Conservation (phyloP, 2,329 filamentous ascomycete genomes). For the Neoscytalidium dimidiatum region DNA sequence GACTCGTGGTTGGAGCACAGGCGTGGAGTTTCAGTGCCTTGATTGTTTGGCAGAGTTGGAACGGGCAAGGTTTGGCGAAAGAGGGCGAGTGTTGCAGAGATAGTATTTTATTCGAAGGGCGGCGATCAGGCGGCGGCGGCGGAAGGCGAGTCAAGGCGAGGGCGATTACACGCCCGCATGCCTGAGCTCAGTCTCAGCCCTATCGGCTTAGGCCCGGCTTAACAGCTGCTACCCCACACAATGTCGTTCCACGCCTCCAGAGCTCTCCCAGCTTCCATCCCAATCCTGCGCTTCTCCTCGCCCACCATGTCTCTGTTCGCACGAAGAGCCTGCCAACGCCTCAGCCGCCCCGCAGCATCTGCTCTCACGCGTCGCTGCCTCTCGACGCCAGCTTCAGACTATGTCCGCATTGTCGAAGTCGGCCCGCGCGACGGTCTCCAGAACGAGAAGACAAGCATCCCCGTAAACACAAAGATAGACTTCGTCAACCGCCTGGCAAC, state of each 20-base stretch:
- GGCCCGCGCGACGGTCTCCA: slow-evolving; percentile 62
- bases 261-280: slow-evolving; percentile 8
- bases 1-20: too few species aligned
- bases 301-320: slow-evolving; percentile 6
- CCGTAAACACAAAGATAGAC: slow-evolving; percentile 73
- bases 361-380: not conserved
- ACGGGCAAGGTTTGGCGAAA: too few species aligned
- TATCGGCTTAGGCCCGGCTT: slow-evolving; percentile 17
- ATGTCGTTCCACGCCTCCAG: slow-evolving; percentile 16
- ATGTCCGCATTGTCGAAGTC: slow-evolving; percentile 66
- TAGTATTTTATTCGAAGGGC: not conserved
- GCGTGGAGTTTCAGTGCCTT: not conserved
- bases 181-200: too few species aligned
- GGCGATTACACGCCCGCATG: too few species aligned
- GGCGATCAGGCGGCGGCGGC: slow-evolving; percentile 11
- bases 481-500: slow-evolving; percentile 68
- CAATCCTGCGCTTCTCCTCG: not conserved
- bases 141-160: slow-evolving; percentile 11
- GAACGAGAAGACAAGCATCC: slow-evolving; percentile 74
- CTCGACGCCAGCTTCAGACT: slow-evolving; percentile 21
- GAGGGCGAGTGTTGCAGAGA: not conserved
- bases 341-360: not conserved
- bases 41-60: not conserved
- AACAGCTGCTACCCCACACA: slow-evolving; percentile 19
- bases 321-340: not conserved